Percentiles rank a stretch among this genome's conserved stretches.
phyloP scores from a whole-genome alignment of 768 basidiomycete genomes.

The Tricholoma terreum region DNA sequence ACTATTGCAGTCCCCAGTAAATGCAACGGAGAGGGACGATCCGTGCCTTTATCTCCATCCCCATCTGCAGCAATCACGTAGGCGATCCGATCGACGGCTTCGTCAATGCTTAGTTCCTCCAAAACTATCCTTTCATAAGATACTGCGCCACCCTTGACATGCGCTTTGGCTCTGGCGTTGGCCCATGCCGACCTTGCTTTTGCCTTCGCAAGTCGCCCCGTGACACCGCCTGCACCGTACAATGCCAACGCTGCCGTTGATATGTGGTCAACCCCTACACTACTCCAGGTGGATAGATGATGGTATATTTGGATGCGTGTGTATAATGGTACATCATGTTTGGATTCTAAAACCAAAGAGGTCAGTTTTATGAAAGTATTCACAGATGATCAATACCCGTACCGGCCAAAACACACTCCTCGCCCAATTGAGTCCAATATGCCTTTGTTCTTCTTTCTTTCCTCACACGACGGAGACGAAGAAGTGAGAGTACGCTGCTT shows the following conservation, averaged over 20 bases:
- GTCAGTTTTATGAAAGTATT: not conserved
- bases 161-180: conserved; percentile 13
- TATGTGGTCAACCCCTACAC: conserved; percentile 44
- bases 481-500: not conserved
- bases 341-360: conserved; percentile 12
- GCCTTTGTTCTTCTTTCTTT: conserved; percentile 9
- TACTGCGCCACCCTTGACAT: conserved; percentile 20
- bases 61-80: conserved; percentile 6
- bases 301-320: conserved; percentile 56
- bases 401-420: conserved; percentile 34
- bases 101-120: conserved; percentile 47
- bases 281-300: conserved; percentile 41
- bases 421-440: conserved; percentile 30
- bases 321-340: conserved; percentile 26
- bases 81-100: conserved; percentile 43
- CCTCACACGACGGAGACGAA: not conserved
- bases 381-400: conserved; percentile 4
- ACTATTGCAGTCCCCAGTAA: conserved; percentile 50
- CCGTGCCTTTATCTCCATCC: conserved; percentile 12
- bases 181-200: conserved; percentile 43
- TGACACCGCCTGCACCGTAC: conserved; percentile 24
- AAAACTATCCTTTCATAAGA: conserved; percentile 57
- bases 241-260: conserved; percentile 58
- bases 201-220: conserved; percentile 34
- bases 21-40: conserved; percentile 38